These are phyloP conservation scores for Diplodia sapinea DNA, from an alignment of 2,329 filamentous ascomycete genomes.

Conservation along the genomic window DNA sequence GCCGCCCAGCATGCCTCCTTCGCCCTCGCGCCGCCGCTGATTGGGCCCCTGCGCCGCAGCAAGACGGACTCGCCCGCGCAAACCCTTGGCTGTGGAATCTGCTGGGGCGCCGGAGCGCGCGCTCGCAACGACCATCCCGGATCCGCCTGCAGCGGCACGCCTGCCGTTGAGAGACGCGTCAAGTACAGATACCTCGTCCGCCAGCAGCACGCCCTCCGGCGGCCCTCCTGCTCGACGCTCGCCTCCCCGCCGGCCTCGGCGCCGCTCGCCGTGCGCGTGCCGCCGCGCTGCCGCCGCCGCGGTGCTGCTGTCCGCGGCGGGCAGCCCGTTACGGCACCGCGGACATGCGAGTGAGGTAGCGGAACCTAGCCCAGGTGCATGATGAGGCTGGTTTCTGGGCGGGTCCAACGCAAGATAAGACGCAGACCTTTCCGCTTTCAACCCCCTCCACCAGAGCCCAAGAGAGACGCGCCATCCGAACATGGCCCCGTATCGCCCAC, in stretches of 20 bases:
- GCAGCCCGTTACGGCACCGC: conserved; percentile 2
- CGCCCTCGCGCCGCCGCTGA: conserved; percentile 12
- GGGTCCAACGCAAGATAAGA: conserved; percentile 26
- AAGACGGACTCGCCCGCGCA: conserved; percentile 12
- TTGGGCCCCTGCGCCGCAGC: conserved; percentile 10
- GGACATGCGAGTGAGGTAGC: conserved; percentile 7
- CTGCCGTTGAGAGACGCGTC: conserved; percentile 5
- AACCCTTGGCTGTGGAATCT: conserved; percentile 25
- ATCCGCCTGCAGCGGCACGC: conserved; percentile 16
- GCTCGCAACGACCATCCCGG: conserved; percentile 18
- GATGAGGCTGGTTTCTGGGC: conserved; percentile 24
- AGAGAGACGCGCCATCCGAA: conserved; percentile 1
- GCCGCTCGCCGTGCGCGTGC: background rate
- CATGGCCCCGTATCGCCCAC: conserved; percentile 14
- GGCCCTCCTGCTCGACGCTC: background rate
- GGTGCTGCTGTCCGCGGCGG: background rate
- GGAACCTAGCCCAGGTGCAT: conserved; percentile 17
- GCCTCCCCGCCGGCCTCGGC: background rate
- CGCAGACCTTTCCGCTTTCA: background rate
- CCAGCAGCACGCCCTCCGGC: background rate
- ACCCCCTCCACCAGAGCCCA: conserved; percentile 4
- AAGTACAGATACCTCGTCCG: conserved; percentile 7
- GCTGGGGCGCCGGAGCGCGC: conserved; percentile 5
- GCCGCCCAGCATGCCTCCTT: conserved; percentile 3
- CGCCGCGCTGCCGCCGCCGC: background rate